Evolutionary conservation across 148 eudicot species (phyloP), one percentile per base, ranked within the genome.

Genomic region (Suaeda aralocaspica): DNA sequence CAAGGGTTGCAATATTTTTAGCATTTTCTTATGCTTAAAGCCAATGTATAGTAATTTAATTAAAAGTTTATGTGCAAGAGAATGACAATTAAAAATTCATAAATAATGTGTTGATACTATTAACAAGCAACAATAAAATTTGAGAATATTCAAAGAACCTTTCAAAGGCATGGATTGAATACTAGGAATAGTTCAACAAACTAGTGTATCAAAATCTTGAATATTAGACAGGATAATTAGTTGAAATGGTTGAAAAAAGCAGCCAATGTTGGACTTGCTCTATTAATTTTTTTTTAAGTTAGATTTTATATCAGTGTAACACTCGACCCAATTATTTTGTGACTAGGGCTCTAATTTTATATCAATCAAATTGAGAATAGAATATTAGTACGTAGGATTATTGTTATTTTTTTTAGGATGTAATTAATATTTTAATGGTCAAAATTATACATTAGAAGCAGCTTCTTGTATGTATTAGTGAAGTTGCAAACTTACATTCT

Each of bases 401-500:
- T n/a, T n/a, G n/a, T n/a, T n/a, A n/a, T n/a, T n/a, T n/a, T n/a
- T n/a, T n/a, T n/a, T n/a, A n/a, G n/a, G n/a, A n/a, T n/a, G n/a
- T n/a, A n/a, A n/a, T n/a, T n/a, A n/a, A n/a, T n/a, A n/a, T n/a
- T n/a, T n/a, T n/a, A n/a, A n/a, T n/a, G n/a, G n/a, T n/a, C n/a
- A n/a, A n/a, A n/a, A n/a, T n/a, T n/a, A n/a, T n/a, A n/a, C n/a
- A n/a, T n/a, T n/a, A n/a, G n/a, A n/a, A n/a, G n/a, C n/a, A n/a
- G n/a, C n/a, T n/a, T 39, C 6, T 39, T 39, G 44, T 39, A 39
- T 11, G 6, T 42, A 14, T 19, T 57, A 28, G 9, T 28, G 16
- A 57, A 59, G 31, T 5, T 59, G 41, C 6, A 58, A 13, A 74
- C 81, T 74, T 76, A 79, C 85, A 65, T 82, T 82, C 67, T 71